phyloP scores from a whole-genome alignment of 164 flowering plant genomes.

The Protea cynaroides region DNA sequence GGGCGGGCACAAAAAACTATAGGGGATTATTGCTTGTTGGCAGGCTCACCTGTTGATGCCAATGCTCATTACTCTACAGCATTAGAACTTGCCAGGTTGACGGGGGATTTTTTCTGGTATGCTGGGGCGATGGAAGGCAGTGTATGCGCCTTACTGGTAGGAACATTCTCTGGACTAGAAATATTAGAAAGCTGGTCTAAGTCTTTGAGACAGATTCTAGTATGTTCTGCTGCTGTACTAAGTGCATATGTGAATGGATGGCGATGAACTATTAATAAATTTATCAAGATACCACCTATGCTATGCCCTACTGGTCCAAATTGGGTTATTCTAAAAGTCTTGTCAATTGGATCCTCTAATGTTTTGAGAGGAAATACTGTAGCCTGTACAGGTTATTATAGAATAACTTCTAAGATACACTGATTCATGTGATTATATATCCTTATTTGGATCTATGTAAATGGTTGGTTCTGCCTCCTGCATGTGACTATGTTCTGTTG shows the following conservation, averaged over 20 bases:
- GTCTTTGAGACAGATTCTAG: neutral
- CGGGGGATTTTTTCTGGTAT: constrained; percentile 95
- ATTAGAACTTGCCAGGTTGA: constrained; percentile 86
- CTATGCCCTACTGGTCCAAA: neutral
- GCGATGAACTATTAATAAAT: neutral
- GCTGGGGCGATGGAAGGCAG: constrained; percentile 99
- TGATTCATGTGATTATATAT: too few relatives aligned
- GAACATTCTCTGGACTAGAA: constrained; percentile 9
- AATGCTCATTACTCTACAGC: constrained; percentile 98
- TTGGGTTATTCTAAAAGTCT: neutral
- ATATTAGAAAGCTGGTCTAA: neutral
- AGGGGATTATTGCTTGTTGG: constrained; percentile 95
- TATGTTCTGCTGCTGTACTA: too few relatives aligned
- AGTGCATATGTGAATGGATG: neutral
- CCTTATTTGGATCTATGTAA: too few relatives aligned
- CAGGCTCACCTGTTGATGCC: constrained; percentile 99
- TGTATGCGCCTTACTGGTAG: constrained; percentile 94
- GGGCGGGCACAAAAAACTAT: constrained; percentile 98
- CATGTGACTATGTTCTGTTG: too few relatives aligned
- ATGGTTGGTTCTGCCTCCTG: too few relatives aligned
- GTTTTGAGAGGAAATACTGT: neutral
- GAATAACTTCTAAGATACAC: neutral
- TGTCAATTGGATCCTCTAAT: neutral
- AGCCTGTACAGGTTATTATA: neutral
- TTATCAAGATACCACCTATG: neutral